Base-by-base conservation (phyloP, 441 rosid species). In the Pelargonium citronellum region DNA sequence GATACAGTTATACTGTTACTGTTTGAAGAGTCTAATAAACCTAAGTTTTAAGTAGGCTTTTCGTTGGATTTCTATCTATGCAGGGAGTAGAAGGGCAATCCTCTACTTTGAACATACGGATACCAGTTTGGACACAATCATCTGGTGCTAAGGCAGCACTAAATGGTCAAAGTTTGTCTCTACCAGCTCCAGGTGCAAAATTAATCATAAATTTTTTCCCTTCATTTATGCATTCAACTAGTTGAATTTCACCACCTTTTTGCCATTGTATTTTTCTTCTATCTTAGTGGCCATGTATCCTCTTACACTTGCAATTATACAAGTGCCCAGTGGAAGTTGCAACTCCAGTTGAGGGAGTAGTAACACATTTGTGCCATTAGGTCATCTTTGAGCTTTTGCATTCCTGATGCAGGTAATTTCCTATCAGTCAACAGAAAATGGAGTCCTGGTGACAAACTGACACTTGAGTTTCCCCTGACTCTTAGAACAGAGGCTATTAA, bases 401-500 rank as follows among this genome's bases (percentile, higher is more conserved):
- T 64, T 71, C 37, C 39, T 65, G 7, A 22, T 73, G 80, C 84
- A 86, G 90, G 90, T 69, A 84, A 55, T 72, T 91, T 87, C 77
- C 71, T 91, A 19, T 73, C 87, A 5, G 61, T 90, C 53, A 79
- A 82, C 11, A 72, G 67, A 71, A 79, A 72, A 69, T 92, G 99
- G 99, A 86, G 83, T 76, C 67, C 74, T 1, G 74, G 79, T 2
- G 97, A 95, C 82, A 83, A 78, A 75, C 60, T 90, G 64, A 83
- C 83, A 20, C 82, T 95, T 70, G 76, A 85, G 74, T 73, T 95
- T 74, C 99, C 97, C 0, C 20, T 91, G 47, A 70, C 75, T 73
- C 74, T 90, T 64, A 84, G 89, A 80, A 87, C 87, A 4, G 99
- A 95, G 75, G 86, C 86, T 67, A 87, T 95, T 65, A 78, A 90